These are phyloP conservation scores for Fusarium hostae DNA, from an alignment of 2,329 filamentous ascomycete genomes.

Conservation along the genomic window DNA sequence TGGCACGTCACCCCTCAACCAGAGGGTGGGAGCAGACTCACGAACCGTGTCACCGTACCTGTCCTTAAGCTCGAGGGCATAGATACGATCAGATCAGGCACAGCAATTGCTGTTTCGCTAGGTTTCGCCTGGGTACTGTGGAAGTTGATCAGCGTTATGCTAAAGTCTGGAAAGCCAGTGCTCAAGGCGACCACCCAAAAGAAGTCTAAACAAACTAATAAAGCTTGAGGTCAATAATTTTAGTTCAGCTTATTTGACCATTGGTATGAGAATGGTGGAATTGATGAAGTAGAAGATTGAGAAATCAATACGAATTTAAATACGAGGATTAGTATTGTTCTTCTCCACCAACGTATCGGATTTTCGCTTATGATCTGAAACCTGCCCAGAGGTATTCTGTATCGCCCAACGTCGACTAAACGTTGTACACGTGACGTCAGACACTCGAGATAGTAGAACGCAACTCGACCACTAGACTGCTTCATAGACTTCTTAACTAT, in stretches of 20 bases:
- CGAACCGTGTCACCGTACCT: constrained; percentile 70
- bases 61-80: constrained; percentile 68
- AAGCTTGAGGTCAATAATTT: not conserved
- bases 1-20: constrained; percentile 77
- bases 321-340: not conserved
- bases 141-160: constrained; percentile 57
- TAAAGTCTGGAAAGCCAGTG: constrained; percentile 4
- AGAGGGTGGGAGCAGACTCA: constrained; percentile 52
- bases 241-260: not conserved
- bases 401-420: not conserved
- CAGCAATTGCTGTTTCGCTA: constrained; percentile 66
- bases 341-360: not conserved
- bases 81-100: constrained; percentile 63
- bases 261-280: not conserved
- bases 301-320: not conserved
- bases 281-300: not conserved
- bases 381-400: not conserved
- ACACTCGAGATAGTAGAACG: not conserved
- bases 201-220: constrained; percentile 38
- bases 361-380: not conserved
- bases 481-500: not conserved
- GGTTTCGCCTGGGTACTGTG: constrained; percentile 78
- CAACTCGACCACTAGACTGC: not conserved
- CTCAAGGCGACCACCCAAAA: constrained; percentile 20
- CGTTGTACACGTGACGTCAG: constrained; percentile 44